Base-by-base conservation (phyloP, 2,329 filamentous ascomycete genomes). In the Fusarium sp. region DNA sequence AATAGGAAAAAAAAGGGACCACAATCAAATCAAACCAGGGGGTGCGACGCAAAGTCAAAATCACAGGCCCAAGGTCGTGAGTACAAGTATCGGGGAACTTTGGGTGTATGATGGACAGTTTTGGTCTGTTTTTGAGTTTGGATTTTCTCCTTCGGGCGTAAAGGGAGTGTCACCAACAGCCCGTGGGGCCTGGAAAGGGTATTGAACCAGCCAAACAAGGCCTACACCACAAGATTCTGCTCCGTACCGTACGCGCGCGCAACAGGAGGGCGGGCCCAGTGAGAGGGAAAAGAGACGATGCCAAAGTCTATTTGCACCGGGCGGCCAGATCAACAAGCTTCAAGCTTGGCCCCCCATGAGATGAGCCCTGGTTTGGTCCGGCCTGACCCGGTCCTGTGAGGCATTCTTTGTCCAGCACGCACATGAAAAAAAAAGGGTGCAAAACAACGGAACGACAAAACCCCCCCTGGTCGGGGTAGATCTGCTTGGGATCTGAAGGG, bases 221-320 rank as follows among this genome's bases (percentile, higher is more conserved):
- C 46, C 67, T 67, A 69, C 65, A 62, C 65, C 58, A 58, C 46
- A 33, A 61, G 67, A 62, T 50, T 55, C 53, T 49, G 42, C 56
- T 58, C 44, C 46, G 27, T 49, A 55, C 36, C 54, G 36, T 61
- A 59, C 49, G 65, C 65, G 62, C 58, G 62, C 62, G 58, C 58
- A 36, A 61, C 51, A 38, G 16, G 51, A 55, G 58, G 49, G 57
- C 42, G 51, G 61, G 42, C 46, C 62, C 60, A 72, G 64, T 33
- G 18, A 53, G 27, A 53, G 27, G 27, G 18, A 55, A 62, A 56
- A 67, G 33, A 18, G 67, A 65, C 64, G 67, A 73, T 69, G 67
- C 69, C 61, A 72, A 73, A 73, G 71, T 73, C 69, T 74, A 74
- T 73, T 73, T 69, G 62, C 71, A 72, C 67, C 61, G 68, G 53